Evolutionary conservation across 2,329 filamentous ascomycete species (phyloP), one percentile per base, ranked within the genome.

Genomic region (Knoxdaviesia proteae): DNA sequence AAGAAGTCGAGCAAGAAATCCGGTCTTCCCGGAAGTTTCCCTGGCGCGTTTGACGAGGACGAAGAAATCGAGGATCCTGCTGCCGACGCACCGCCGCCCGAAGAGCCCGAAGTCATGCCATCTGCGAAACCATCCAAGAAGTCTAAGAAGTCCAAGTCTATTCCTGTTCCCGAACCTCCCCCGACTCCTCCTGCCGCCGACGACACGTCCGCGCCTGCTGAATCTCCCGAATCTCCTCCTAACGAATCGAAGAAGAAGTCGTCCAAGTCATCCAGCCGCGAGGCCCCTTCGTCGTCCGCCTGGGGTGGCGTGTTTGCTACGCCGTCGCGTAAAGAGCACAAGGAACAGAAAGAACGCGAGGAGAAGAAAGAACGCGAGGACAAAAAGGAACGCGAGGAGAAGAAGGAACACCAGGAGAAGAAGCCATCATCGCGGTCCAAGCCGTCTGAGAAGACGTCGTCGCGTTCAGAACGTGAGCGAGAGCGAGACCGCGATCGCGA

Each of bases 261-360:
- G 9, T 63, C 80, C 32, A 84, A 79, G 53, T 73, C 86, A 48
- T 20, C 20, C 3, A 81, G 75, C 50, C 80, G 83, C 45, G 77
- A 80, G 35, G 68, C 71, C 45, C 68, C 67, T 34, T 65, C 71
- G 8, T 75, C 20, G 20, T 20, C 20, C 20, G 20, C 80, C 32
- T 90, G 84, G 84, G 79, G 77, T 34, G 74, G 76, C 56, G 88
- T 80, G 80, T 73, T 71, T 11, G 68, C 74, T 10, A 59, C 66
- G 20, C 53, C 58, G 3, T 55, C 62, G 11, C 54, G 50, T 36
- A 58, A 57, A 42, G 58, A 61, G 44, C 54, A 45, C 2, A 39
- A 63, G 47, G 52, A 38, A 44, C 40, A 77, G 7, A 80, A 84
- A 44, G 75, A 74, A 37, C 34, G 9, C 6, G 49, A 55, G 48